These are phyloP conservation scores for Hura crepitans DNA, from an alignment of 441 rosid genomes.

Conservation along the genomic window DNA sequence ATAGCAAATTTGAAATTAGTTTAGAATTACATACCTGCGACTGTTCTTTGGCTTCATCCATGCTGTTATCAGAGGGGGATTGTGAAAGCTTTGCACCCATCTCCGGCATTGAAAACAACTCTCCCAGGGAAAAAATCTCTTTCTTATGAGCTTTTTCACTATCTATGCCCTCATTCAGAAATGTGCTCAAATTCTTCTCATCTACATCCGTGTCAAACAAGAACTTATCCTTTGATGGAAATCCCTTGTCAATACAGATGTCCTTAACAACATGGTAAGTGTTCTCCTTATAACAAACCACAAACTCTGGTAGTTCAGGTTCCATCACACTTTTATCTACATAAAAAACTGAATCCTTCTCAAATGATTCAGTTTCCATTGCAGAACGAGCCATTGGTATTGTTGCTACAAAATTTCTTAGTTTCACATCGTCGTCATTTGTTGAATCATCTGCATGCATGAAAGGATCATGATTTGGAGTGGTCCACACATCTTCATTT, in stretches of 20 bases:
- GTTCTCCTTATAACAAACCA: constrained; percentile 59
- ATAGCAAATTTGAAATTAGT: background rate
- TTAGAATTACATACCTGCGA: constrained; percentile 31
- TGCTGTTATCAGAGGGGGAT: constrained; percentile 12
- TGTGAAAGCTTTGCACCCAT: constrained; percentile 21
- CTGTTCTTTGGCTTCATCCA: constrained; percentile 22
- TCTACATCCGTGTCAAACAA: constrained; percentile 38
- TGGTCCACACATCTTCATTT: constrained; percentile 29
- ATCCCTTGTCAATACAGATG: constrained; percentile 67
- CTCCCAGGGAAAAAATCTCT: constrained; percentile 36
- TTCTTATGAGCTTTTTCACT: constrained; percentile 15
- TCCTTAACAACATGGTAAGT: constrained; percentile 60
- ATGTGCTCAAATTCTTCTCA: constrained; percentile 22
- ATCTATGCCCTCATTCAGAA: constrained; percentile 25
- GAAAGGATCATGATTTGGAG: constrained; percentile 24
- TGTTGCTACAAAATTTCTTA: constrained; percentile 20
- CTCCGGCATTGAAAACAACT: constrained; percentile 36
- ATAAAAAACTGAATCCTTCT: constrained; percentile 36
- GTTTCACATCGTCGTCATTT: constrained; percentile 21
- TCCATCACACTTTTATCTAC: constrained; percentile 56
- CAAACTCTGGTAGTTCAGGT: constrained; percentile 52
- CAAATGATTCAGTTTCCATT: constrained; percentile 26
- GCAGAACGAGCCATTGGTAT: constrained; percentile 23
- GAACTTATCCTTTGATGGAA: constrained; percentile 52
- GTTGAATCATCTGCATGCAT: constrained; percentile 7